Conservation (phyloP, 257 asterid species). For the Solanum corneliomulleri region DNA sequence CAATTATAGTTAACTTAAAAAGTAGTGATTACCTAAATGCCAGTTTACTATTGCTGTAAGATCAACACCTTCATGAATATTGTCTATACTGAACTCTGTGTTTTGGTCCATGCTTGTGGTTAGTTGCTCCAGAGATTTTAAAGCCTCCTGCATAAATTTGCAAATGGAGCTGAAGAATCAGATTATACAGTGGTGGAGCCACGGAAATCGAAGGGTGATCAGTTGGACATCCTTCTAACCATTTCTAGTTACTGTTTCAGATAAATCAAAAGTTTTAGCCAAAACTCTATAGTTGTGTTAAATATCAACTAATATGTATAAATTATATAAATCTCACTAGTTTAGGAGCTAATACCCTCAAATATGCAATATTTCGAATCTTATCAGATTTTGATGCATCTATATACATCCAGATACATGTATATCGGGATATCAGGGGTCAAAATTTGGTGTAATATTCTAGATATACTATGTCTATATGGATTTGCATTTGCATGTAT, state of each 20-base stretch:
- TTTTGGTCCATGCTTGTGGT: constrained; percentile 47
- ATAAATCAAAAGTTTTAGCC: background rate
- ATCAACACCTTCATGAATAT: constrained; percentile 40
- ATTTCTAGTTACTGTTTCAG: background rate
- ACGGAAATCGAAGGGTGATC: background rate
- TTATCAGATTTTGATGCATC: background rate
- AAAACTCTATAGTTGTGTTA: background rate
- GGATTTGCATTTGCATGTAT: background rate
- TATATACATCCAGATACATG: too few relatives aligned
- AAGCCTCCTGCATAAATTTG: constrained; percentile 32
- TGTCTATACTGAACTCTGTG: constrained; percentile 41
- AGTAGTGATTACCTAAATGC: constrained; percentile 50
- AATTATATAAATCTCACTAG: background rate
- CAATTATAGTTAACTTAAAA: background rate
- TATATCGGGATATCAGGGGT: background rate
- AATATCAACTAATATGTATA: background rate
- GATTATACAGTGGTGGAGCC: background rate
- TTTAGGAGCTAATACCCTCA: background rate
- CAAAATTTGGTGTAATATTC: too few relatives aligned
- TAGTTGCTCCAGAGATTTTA: constrained; percentile 44
- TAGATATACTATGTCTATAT: background rate
- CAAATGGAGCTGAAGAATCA: background rate
- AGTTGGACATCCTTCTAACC: background rate
- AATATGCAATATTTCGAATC: background rate
- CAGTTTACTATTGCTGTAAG: constrained; percentile 42